A percentile compares a stretch with the other conserved stretches of the same genome.
Conservation (phyloP, 2,329 filamentous ascomycete species). For the Arthrobotrys musiformis region DNA sequence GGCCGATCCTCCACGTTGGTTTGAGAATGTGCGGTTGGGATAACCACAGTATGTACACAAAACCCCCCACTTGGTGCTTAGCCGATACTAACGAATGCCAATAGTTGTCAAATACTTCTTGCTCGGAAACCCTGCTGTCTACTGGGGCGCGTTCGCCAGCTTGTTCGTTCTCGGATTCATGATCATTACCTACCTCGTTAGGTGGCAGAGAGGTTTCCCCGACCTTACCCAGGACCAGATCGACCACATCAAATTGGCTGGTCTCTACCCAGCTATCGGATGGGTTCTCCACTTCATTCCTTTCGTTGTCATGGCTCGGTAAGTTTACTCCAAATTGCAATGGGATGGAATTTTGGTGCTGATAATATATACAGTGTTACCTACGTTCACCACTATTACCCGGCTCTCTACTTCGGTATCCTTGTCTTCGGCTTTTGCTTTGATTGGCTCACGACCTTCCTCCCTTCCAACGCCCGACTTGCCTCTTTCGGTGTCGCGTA, state of each 20-base stretch:
- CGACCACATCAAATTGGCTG: conserved; percentile 93
- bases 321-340: background rate
- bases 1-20: conserved; percentile 94
- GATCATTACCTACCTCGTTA: conserved; percentile 83
- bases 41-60: conserved; percentile 71
- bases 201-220: conserved; percentile 93
- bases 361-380: conserved; percentile 74
- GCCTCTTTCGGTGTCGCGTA: conserved; percentile 80
- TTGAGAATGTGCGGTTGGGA: conserved; percentile 99
- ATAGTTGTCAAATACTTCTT: conserved; percentile 85
- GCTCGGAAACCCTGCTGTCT: conserved; percentile 93
- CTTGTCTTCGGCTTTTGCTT: conserved; percentile 85
- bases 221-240: conserved; percentile 84
- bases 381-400: conserved; percentile 99
- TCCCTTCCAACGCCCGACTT: conserved; percentile 68
- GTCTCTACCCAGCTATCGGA: conserved; percentile 87
- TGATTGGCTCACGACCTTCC: conserved; percentile 70
- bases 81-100: conserved; percentile 6
- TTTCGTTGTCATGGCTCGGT: conserved; percentile 87
- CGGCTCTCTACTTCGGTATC: conserved; percentile 96
- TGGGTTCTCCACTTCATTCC: conserved; percentile 98
- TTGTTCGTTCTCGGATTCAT: conserved; percentile 78
- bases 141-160: conserved; percentile 89
- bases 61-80: no score
- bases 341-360: background rate